These are phyloP conservation scores for Fusarium torulosum DNA, from an alignment of 2,329 filamentous ascomycete genomes.

Conservation along the genomic window DNA sequence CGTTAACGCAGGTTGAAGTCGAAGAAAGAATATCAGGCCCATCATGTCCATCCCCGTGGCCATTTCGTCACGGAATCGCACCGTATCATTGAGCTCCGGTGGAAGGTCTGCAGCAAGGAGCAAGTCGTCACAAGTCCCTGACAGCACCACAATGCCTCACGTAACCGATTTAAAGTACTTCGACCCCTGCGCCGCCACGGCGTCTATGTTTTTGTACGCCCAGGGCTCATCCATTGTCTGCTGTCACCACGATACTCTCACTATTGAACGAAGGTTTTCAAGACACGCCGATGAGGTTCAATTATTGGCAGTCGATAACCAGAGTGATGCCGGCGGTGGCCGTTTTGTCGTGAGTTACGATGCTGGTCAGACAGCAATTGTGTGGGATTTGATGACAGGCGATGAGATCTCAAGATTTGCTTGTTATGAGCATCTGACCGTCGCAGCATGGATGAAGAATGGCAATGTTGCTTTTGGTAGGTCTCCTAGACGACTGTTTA, in stretches of 20 bases:
- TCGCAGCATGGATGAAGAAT: conserved; percentile 95
- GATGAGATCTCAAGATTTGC: conserved; percentile 92
- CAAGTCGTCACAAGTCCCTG: conserved; percentile 57
- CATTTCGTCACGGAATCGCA: conserved; percentile 69
- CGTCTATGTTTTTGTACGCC: conserved; percentile 89
- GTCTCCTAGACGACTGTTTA: conserved; percentile 45
- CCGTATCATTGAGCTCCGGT: conserved; percentile 69
- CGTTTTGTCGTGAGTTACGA: conserved; percentile 94
- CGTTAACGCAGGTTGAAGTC: conserved; percentile 42
- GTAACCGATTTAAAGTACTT: conserved; percentile 70
- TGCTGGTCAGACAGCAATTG: conserved; percentile 88
- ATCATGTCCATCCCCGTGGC: conserved; percentile 68
- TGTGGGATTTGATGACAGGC: conserved; percentile 95
- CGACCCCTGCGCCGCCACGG: conserved; percentile 90
- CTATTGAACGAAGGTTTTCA: conserved; percentile 87
- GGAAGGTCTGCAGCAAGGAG: conserved; percentile 67
- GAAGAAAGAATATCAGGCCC: conserved; percentile 55
- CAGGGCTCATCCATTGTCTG: conserved; percentile 86
- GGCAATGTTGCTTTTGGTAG: conserved; percentile 96
- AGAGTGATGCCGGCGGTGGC: conserved; percentile 87
- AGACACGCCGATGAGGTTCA: conserved; percentile 86
- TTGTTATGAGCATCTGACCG: conserved; percentile 87
- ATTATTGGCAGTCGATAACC: conserved; percentile 89
- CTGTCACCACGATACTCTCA: conserved; percentile 91
- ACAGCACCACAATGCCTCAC: conserved; percentile 65